Conservation (phyloP, 2,329 filamentous ascomycete genomes). For the Calonectria pseudoreteaudii region DNA sequence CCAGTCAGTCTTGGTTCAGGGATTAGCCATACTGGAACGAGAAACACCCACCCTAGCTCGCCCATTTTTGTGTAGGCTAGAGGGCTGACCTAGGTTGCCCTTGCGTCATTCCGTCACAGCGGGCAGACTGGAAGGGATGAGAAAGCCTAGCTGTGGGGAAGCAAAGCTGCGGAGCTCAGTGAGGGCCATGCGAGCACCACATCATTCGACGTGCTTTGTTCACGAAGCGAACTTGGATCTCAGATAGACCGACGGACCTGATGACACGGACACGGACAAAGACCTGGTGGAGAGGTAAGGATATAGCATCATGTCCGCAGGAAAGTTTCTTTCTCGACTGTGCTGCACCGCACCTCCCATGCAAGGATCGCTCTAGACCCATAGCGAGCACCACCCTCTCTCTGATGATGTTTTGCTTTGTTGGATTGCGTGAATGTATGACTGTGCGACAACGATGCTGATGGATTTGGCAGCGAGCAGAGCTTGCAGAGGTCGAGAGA, state of each 20-base stretch:
- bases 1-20: constrained; percentile 21
- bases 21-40: constrained; percentile 22
- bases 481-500: constrained; percentile 28
- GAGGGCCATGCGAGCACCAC: constrained; percentile 14
- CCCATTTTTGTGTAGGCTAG: neutral
- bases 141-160: constrained; percentile 45
- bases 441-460: constrained; percentile 36
- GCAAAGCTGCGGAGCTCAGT: constrained; percentile 8
- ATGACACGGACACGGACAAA: constrained; percentile 18
- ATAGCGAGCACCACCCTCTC: constrained; percentile 30
- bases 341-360: constrained; percentile 15
- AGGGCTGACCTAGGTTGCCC: constrained; percentile 29
- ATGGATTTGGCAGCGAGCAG: constrained; percentile 10
- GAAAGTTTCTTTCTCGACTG: constrained; percentile 2
- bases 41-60: constrained; percentile 21
- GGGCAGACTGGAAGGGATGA: constrained; percentile 37
- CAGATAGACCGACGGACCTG: constrained; percentile 6
- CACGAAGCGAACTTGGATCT: neutral
- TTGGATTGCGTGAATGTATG: constrained; percentile 24
- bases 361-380: constrained; percentile 36
- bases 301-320: neutral
- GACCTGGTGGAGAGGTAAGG: constrained; percentile 1
- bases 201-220: constrained; percentile 6
- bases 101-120: constrained; percentile 38
- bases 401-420: constrained; percentile 28